Evolutionary conservation across 257 asterid genomes (phyloP).

Genomic region (Cordia subcordata): DNA sequence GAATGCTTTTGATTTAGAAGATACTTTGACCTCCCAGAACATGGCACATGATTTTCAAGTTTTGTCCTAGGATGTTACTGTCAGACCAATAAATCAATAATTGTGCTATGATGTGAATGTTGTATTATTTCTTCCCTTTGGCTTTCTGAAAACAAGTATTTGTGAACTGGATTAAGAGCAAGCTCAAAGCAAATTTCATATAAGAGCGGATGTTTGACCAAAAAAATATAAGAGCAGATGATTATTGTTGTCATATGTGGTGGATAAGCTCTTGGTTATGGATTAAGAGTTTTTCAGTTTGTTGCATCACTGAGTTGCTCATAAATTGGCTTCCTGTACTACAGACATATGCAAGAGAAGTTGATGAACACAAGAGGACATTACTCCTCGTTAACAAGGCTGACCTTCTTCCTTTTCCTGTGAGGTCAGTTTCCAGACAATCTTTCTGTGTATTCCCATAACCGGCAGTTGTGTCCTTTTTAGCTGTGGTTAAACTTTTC

Average conservation of each 20-base stretch:
- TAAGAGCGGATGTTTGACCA: too few relatives aligned
- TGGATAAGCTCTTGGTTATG: neutral
- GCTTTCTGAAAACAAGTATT: neutral
- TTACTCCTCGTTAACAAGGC: constrained; percentile 95
- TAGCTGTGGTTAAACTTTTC: neutral
- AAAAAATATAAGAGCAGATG: too few relatives aligned
- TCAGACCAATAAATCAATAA: neutral
- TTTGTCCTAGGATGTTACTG: neutral
- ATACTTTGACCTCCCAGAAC: neutral
- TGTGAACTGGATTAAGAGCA: too few relatives aligned
- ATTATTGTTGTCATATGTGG: neutral
- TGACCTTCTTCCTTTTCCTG: constrained; percentile 76
- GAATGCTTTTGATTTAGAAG: neutral
- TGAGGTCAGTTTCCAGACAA: constrained; percentile 49
- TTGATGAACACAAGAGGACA: constrained; percentile 86
- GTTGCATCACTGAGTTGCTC: neutral
- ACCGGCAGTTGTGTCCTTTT: neutral
- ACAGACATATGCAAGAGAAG: constrained; percentile 87
- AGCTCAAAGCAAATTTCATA: too few relatives aligned
- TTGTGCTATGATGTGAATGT: neutral
- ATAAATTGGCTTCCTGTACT: constrained; percentile 3
- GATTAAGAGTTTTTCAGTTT: neutral
- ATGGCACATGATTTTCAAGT: neutral
- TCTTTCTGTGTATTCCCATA: constrained; percentile 6
- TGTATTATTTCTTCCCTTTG: neutral